phyloP scores from a whole-genome alignment of 2,329 filamentous ascomycete genomes.

The Fusarium secorum region DNA sequence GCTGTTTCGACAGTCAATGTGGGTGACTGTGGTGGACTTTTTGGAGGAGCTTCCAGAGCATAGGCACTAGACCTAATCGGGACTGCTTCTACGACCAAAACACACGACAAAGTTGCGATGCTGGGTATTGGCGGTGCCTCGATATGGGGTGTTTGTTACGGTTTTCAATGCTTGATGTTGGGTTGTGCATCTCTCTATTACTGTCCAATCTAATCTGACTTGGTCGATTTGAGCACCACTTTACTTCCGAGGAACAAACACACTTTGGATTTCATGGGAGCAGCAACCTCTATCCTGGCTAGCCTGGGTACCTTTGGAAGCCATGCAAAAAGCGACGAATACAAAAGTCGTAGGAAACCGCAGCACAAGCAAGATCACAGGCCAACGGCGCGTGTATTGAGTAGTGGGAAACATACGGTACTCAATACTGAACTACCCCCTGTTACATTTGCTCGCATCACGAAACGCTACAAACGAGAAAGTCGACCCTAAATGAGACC shows the following conservation, averaged over 20 bases:
- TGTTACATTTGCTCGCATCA: neutral
- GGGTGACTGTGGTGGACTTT: slow-evolving; percentile 36
- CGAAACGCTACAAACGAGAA: neutral
- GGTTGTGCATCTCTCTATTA: neutral
- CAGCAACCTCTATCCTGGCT: neutral
- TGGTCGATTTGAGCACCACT: neutral
- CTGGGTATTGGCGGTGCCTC: neutral
- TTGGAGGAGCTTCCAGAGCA: slow-evolving; percentile 34
- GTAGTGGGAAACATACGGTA: neutral
- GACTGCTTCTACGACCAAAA: neutral
- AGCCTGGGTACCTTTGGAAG: neutral
- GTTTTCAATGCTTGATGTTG: neutral
- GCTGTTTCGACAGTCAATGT: slow-evolving; percentile 17
- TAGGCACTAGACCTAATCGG: slow-evolving; percentile 35
- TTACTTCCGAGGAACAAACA: neutral
- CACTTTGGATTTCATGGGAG: neutral
- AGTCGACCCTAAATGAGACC: neutral
- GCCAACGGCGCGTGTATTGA: neutral
- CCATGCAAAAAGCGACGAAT: neutral
- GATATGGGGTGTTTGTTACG: neutral
- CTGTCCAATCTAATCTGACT: neutral
- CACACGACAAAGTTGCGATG: neutral
- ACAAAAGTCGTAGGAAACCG: neutral
- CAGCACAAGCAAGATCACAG: neutral
- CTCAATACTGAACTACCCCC: neutral